Evolutionary conservation across 768 basidiomycete genomes (phyloP), one percentile per base, ranked within the genome.

Genomic region (Suillus decipiens): DNA sequence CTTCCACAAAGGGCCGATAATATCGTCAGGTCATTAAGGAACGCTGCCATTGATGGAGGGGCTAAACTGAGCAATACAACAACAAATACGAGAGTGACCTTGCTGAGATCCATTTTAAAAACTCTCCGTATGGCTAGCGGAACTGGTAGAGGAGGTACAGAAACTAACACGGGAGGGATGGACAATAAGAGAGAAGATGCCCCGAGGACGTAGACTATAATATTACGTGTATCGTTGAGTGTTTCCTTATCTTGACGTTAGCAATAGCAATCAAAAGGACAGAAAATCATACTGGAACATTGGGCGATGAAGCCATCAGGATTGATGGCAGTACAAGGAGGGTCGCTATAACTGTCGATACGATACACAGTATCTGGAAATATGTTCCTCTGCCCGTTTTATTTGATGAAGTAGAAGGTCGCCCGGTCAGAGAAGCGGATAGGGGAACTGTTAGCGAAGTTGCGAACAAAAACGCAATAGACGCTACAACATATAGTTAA

Each of bases 371-470:
- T 4, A 82, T 69, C 60, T 81, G 81, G 76, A 90, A 92, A 5
- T 87, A 88, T 55, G 79, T 82, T 37, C 79, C 76, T 37, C 77
- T 79, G 14, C 82, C 76, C 56, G 78, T 77, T 73, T 85, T 86
- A 14, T 66, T 50, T 48, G 62, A 58, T n/a, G 67, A 14, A 5
- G 19, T 43, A 1, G 41, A 37, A n/a, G 67, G 61, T 15, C 67
- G 75, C 33, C 81, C 81, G 62, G 81, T 82, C 59, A 90, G 73
- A 3, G 89, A 84, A 42, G 85, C 79, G 65, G 89, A 90, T 60
- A 91, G 73, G 22, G 88, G 84, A 19, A 90, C 78, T 5, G 90
- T 89, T 63, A 84, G 82, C 7, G 85, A 77, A 1, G 89, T 86
- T 19, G 86, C 81, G 69, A 89, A 91, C 14, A 86, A 78, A 70